phyloP scores from a whole-genome alignment of 2,329 filamentous ascomycete genomes.

The Ophiognomonia clavigignenti-juglandacearum region DNA sequence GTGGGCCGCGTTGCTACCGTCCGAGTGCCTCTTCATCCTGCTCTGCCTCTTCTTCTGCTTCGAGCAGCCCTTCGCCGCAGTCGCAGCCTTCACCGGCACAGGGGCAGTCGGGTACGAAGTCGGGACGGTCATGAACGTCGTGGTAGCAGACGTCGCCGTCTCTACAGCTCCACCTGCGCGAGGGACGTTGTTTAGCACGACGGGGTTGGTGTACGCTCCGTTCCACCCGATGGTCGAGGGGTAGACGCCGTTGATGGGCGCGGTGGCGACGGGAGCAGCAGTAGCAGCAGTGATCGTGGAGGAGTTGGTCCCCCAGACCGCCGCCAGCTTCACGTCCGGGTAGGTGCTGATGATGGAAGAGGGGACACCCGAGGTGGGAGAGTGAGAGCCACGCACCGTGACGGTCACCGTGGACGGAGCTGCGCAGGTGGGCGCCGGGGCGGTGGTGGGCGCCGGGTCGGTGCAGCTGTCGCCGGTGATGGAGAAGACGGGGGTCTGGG shows the following conservation, averaged over 20 bases:
- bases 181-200: constrained; percentile 14
- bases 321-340: too few species aligned
- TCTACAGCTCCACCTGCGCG: constrained; percentile 12
- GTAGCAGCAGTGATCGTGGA: too few species aligned
- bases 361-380: constrained; percentile 4
- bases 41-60: constrained; percentile 12
- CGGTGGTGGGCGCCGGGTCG: constrained; percentile 17
- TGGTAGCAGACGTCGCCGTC: not conserved
- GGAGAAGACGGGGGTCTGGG: constrained; percentile 35
- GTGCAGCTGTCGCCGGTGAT: constrained; percentile 27
- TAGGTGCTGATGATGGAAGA: too few species aligned
- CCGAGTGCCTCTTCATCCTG: constrained; percentile 13
- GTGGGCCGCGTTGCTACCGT: too few species aligned
- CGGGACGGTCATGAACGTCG: not conserved
- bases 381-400: constrained; percentile 17
- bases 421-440: constrained; percentile 21
- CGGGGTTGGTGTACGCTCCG: constrained; percentile 12
- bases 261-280: not conserved
- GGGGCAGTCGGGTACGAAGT: not conserved
- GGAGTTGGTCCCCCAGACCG: too few species aligned
- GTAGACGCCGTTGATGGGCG: constrained; percentile 8
- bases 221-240: constrained; percentile 16
- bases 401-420: constrained; percentile 19
- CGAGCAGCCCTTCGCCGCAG: not conserved
- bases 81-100: not conserved